phyloP scores from a whole-genome alignment of 2,329 filamentous ascomycete genomes.

The Xylariaceae sp. region DNA sequence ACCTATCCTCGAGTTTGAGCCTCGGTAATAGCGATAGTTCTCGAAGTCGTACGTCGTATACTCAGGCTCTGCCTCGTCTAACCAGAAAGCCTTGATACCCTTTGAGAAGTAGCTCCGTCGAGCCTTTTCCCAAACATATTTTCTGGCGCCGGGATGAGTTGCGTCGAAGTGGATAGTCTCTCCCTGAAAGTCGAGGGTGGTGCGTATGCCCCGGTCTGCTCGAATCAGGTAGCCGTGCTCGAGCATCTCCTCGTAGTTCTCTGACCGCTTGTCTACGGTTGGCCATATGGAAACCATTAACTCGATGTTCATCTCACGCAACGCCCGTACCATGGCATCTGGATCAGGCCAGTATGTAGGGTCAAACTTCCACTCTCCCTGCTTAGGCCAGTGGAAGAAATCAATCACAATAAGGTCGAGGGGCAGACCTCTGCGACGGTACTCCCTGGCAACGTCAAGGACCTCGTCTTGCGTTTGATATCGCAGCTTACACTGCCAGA shows the following conservation, averaged over 20 bases:
- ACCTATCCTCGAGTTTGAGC: slow-evolving; percentile 26
- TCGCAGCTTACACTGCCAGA: slow-evolving; percentile 69
- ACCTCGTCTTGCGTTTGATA: slow-evolving; percentile 69
- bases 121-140: slow-evolving; percentile 61
- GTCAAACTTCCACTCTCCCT: slow-evolving; percentile 72
- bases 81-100: slow-evolving; percentile 66
- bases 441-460: slow-evolving; percentile 61
- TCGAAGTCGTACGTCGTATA: slow-evolving; percentile 69
- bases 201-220: slow-evolving; percentile 60
- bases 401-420: slow-evolving; percentile 69
- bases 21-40: slow-evolving; percentile 62
- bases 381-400: slow-evolving; percentile 68
- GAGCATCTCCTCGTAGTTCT: slow-evolving; percentile 65
- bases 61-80: slow-evolving; percentile 71
- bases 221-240: slow-evolving; percentile 63
- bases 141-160: slow-evolving; percentile 61
- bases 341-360: slow-evolving; percentile 66
- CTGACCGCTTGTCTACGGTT: slow-evolving; percentile 60
- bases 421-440: slow-evolving; percentile 55
- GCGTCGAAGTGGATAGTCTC: slow-evolving; percentile 64
- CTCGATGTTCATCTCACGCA: slow-evolving; percentile 53
- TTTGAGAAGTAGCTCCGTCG: slow-evolving; percentile 42
- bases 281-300: slow-evolving; percentile 74
- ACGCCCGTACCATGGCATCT: slow-evolving; percentile 33
- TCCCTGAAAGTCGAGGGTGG: slow-evolving; percentile 61